These are phyloP conservation scores for Xylaria sp. DNA, from an alignment of 2,329 filamentous ascomycete genomes.

Conservation along the genomic window DNA sequence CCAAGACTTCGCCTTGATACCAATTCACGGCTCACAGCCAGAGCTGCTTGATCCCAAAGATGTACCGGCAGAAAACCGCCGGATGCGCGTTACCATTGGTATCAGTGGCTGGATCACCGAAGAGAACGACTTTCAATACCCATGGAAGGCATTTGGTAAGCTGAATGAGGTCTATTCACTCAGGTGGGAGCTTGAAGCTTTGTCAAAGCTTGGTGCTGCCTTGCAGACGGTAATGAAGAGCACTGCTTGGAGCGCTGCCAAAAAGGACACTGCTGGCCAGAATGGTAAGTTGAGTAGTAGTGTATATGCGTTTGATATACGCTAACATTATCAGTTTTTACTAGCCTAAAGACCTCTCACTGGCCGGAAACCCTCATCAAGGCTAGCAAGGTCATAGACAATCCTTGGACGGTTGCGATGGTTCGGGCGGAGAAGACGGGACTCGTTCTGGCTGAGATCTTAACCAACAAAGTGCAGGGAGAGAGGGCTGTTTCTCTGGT, in stretches of 20 bases:
- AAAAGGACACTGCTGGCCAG: slow-evolving; percentile 53
- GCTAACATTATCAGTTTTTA: slow-evolving; percentile 51
- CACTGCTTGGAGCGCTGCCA: slow-evolving; percentile 77
- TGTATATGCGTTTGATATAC: not conserved
- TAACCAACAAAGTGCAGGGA: slow-evolving; percentile 82
- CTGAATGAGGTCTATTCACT: slow-evolving; percentile 81
- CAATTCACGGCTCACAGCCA: slow-evolving; percentile 61
- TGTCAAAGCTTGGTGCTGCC: slow-evolving; percentile 78
- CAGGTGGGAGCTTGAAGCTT: slow-evolving; percentile 79
- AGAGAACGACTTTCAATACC: slow-evolving; percentile 72
- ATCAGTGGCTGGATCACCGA: slow-evolving; percentile 81
- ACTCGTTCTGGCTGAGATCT: slow-evolving; percentile 75
- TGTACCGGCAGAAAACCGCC: slow-evolving; percentile 62
- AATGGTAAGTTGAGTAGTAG: slow-evolving; percentile 49
- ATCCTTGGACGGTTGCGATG: slow-evolving; percentile 79
- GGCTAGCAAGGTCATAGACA: slow-evolving; percentile 77
- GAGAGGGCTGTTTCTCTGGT: slow-evolving; percentile 81
- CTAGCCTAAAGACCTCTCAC: slow-evolving; percentile 60
- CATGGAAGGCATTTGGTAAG: slow-evolving; percentile 78
- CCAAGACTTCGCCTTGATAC: slow-evolving; percentile 85
- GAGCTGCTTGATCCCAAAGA: slow-evolving; percentile 57
- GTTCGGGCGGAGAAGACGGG: slow-evolving; percentile 75
- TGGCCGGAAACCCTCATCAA: slow-evolving; percentile 70
- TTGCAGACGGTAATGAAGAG: slow-evolving; percentile 79
- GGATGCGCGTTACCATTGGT: slow-evolving; percentile 81